These are phyloP conservation scores for Candida smagusa DNA, from an alignment of 1,139 yeast species.

Conservation along the genomic window DNA sequence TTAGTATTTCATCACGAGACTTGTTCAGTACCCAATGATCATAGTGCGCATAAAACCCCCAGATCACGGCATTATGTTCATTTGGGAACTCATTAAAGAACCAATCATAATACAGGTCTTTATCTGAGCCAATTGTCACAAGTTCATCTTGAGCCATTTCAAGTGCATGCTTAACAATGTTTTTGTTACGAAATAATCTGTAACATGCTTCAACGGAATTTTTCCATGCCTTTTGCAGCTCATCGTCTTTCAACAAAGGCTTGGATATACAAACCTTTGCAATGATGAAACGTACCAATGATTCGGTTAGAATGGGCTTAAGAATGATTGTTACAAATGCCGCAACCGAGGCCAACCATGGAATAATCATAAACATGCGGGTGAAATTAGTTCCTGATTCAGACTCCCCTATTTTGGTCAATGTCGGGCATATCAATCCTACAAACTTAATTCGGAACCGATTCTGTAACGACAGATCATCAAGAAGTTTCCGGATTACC, in stretches of 20 bases:
- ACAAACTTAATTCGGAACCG: slow-evolving; percentile 32
- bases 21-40: slow-evolving; percentile 63
- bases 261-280: slow-evolving; percentile 9
- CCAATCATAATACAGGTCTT: slow-evolving; percentile 39
- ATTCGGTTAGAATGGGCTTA: slow-evolving; percentile 20
- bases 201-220: slow-evolving; percentile 43
- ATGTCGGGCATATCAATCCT: slow-evolving; percentile 66
- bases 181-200: slow-evolving; percentile 36
- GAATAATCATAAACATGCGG: slow-evolving; percentile 27
- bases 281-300: slow-evolving; percentile 19
- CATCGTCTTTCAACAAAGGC: slow-evolving; percentile 17
- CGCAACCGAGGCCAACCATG: slow-evolving; percentile 24
- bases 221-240: slow-evolving; percentile 18
- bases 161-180: slow-evolving; percentile 50
- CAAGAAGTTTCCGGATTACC: slow-evolving; percentile 26
- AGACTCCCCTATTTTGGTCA: slow-evolving; percentile 52
- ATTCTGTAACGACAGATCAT: slow-evolving; percentile 18
- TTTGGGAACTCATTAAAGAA: slow-evolving; percentile 38
- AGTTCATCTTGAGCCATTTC: slow-evolving; percentile 59
- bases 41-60: slow-evolving; percentile 53
- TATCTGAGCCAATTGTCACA: slow-evolving; percentile 40
- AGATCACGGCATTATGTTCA: slow-evolving; percentile 28
- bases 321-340: slow-evolving; percentile 18
- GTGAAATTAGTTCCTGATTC: slow-evolving; percentile 45
- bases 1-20: slow-evolving; percentile 38